Evolutionary conservation across 192 early-diverging fungal species (phyloP).

Genomic region (Linnemannia elongata): DNA sequence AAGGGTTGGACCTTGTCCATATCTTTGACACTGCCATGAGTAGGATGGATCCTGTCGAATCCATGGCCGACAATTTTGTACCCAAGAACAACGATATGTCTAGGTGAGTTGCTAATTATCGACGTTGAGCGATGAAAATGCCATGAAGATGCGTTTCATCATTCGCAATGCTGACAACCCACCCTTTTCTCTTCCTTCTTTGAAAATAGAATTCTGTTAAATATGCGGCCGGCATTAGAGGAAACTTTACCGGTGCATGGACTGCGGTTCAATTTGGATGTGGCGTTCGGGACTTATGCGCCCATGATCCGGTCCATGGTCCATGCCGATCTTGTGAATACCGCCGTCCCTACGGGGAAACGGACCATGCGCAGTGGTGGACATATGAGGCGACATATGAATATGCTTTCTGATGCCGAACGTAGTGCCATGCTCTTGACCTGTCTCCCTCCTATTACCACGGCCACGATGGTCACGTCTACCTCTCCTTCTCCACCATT

Average conservation of each 20-base stretch:
- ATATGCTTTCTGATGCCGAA: conserved; percentile 40
- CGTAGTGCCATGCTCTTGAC: conserved; percentile 22
- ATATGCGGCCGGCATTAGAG: conserved; percentile 43
- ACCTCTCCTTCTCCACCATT: background rate
- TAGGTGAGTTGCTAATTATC: background rate
- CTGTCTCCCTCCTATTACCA: background rate
- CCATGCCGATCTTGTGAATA: conserved; percentile 22
- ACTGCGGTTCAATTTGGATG: conserved; percentile 35
- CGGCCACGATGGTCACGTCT: too few relatives aligned
- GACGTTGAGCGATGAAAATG: too few relatives aligned
- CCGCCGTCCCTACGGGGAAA: conserved; percentile 41
- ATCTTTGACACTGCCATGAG: conserved; percentile 27
- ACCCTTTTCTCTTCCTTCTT: background rate
- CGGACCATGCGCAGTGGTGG: conserved; percentile 48
- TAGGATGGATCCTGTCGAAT: conserved; percentile 23
- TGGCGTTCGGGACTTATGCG: conserved; percentile 25
- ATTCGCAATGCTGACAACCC: background rate
- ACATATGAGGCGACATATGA: conserved; percentile 34
- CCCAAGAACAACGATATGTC: conserved; percentile 26
- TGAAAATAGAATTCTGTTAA: conserved; percentile 20
- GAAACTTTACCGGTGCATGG: conserved; percentile 28
- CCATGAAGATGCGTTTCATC: too few relatives aligned
- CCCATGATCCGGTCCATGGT: conserved; percentile 39
- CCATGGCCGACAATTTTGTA: conserved; percentile 19
- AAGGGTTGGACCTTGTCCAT: background rate